phyloP scores from a whole-genome alignment of 2,329 filamentous ascomycete species.

The Paraphaeosphaeria minitans region DNA sequence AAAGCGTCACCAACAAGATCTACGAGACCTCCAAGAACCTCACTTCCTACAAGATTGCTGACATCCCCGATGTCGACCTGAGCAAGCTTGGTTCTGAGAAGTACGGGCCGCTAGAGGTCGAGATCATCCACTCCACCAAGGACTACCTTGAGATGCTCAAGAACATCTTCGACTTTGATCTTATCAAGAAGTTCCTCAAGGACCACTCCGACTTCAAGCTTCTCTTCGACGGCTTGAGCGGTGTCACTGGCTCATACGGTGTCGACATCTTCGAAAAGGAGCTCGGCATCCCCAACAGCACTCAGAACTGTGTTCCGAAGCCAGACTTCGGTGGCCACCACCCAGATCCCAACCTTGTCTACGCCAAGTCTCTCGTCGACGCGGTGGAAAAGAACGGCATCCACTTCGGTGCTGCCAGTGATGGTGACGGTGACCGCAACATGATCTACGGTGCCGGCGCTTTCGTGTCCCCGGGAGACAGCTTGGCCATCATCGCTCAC shows the following conservation, averaged over 20 bases:
- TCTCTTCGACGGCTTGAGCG: conserved; percentile 91
- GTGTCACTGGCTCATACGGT: conserved; percentile 95
- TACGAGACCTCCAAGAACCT: conserved; percentile 89
- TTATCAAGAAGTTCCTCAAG: conserved; percentile 93
- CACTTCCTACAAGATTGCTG: conserved; percentile 87
- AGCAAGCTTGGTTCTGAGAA: conserved; percentile 79
- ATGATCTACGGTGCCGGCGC: conserved; percentile 99
- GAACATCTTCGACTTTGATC: conserved; percentile 96
- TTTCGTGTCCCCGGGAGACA: conserved; percentile 97
- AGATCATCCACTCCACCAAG: conserved; percentile 89
- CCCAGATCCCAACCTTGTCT: conserved; percentile 96
- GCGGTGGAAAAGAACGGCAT: conserved; percentile 89
- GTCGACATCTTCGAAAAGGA: conserved; percentile 94
- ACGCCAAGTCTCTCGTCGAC: conserved; percentile 92
- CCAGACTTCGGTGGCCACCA: conserved; percentile 97
- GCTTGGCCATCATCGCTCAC: conserved; percentile 96
- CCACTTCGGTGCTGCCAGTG: conserved; percentile 94
- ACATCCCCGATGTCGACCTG: conserved; percentile 86
- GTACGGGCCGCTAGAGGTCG: conserved; percentile 87
- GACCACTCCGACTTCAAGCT: conserved; percentile 92
- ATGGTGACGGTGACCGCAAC: conserved; percentile 98
- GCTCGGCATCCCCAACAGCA: conserved; percentile 80
- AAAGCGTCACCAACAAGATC: conserved; percentile 98
- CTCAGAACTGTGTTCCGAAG: conserved; percentile 89
- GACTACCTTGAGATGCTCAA: conserved; percentile 97